Conservation (phyloP, 2,329 filamentous ascomycete species). For the Juglanconis sp. region DNA sequence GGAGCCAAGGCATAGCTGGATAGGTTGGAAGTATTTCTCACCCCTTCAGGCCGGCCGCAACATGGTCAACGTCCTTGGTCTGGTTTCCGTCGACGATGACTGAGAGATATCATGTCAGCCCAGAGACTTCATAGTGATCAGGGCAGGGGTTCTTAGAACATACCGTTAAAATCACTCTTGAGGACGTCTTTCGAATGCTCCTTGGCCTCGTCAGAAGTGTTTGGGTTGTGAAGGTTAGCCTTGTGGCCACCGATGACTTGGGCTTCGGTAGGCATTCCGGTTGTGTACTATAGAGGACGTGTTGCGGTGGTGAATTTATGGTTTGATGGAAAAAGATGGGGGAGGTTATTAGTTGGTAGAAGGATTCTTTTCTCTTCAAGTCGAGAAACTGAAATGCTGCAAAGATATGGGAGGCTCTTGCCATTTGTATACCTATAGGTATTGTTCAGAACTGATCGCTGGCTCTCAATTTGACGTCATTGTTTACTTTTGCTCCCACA, state of each 20-base stretch:
- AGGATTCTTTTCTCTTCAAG: not conserved
- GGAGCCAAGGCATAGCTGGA: not conserved
- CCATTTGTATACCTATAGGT: not conserved
- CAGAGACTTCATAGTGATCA: not conserved
- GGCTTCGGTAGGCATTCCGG: slow-evolving; percentile 46
- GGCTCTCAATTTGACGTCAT: not conserved
- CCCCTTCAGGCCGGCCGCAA: slow-evolving; percentile 50
- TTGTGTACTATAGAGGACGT: not conserved
- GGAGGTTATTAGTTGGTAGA: not conserved
- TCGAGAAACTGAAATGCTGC: not conserved
- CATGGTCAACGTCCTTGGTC: slow-evolving; percentile 53
- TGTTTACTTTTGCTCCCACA: not conserved
- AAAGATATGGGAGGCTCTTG: not conserved
- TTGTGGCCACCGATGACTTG: slow-evolving; percentile 57
- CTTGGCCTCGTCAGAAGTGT: slow-evolving; percentile 53
- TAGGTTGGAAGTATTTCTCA: slow-evolving; percentile 28
- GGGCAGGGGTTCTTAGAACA: slow-evolving; percentile 29
- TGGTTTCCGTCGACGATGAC: slow-evolving; percentile 31
- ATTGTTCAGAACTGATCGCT: not conserved
- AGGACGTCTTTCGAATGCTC: slow-evolving; percentile 52
- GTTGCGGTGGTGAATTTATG: not conserved
- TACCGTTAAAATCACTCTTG: slow-evolving; percentile 45
- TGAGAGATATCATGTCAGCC: slow-evolving; percentile 18
- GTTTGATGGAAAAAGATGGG: not conserved
- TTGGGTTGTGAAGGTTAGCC: slow-evolving; percentile 55